Conservation (phyloP, 331 rosid species). For the Spiraea crenata region DNA sequence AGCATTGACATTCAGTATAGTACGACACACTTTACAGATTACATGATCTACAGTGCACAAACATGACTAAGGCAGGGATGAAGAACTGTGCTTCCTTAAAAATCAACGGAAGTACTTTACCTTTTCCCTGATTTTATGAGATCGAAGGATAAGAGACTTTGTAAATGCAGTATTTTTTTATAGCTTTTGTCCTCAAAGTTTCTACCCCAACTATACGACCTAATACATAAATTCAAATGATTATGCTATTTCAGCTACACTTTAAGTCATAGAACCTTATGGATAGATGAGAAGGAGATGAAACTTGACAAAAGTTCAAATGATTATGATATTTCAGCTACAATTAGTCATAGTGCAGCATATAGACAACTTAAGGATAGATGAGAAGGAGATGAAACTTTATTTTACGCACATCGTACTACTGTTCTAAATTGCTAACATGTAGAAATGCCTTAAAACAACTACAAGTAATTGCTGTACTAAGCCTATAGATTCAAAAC, state of each 20-base stretch:
- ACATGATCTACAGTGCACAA: background rate
- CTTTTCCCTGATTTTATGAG: background rate
- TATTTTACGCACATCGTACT: background rate
- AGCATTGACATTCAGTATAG: background rate
- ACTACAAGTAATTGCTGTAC: too few relatives aligned
- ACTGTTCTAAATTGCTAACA: background rate
- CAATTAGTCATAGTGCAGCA: background rate
- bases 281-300: too few relatives aligned
- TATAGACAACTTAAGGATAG: background rate
- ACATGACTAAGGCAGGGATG: too few relatives aligned
- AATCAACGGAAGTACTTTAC: background rate
- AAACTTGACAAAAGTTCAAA: background rate
- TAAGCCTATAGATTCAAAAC: background rate
- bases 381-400: too few relatives aligned
- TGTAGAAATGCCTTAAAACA: too few relatives aligned
- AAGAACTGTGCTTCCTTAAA: too few relatives aligned
- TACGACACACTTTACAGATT: background rate
- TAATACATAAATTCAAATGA: background rate
- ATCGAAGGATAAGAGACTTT: background rate
- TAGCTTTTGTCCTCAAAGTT: background rate
- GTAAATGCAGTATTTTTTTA: background rate
- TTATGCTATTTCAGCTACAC: background rate
- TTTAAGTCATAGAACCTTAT: too few relatives aligned
- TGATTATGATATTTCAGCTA: background rate
- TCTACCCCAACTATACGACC: background rate